Percentiles rank a stretch among this genome's conserved stretches.
Evolutionary conservation across 371 early-diverging fungal genomes (phyloP).

Genomic region (Syncephalastrum monosporum): DNA sequence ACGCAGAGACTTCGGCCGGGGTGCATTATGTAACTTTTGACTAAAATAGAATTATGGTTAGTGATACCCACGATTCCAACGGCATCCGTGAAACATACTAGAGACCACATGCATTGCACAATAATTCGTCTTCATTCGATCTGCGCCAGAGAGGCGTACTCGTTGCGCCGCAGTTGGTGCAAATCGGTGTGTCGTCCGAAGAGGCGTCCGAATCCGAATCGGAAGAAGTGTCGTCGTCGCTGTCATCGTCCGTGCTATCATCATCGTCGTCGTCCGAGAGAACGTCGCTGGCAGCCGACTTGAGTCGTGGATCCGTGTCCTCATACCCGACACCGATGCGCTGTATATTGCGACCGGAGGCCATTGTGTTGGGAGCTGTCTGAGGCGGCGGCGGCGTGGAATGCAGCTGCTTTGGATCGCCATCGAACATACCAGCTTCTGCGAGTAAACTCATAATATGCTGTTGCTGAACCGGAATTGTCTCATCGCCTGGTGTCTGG

Average conservation of each 20-base stretch:
- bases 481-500: no score
- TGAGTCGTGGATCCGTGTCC: no score
- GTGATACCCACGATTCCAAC: slow-evolving; percentile 2
- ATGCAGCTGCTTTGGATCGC: slow-evolving; percentile 6
- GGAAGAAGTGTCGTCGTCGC: slow-evolving; percentile 4
- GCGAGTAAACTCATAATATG: slow-evolving; percentile 12
- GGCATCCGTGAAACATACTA: slow-evolving; percentile 41
- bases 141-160: slow-evolving; percentile 93
- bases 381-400: slow-evolving; percentile 1
- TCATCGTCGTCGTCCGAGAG: slow-evolving; percentile 4
- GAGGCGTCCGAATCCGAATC: slow-evolving; percentile 9
- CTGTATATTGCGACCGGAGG: no score
- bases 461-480: no score
- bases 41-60: slow-evolving; percentile 7
- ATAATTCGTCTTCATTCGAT: slow-evolving; percentile 67
- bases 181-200: slow-evolving; percentile 31
- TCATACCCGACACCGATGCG: no score
- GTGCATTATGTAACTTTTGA: slow-evolving; percentile 68
- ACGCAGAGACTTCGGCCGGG: slow-evolving; percentile 51
- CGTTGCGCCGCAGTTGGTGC: slow-evolving; percentile 83
- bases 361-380: background rate
- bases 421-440: slow-evolving; percentile 18
- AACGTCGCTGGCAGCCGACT: no score
- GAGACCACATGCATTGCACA: slow-evolving; percentile 94
- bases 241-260: slow-evolving; percentile 4